Conservation (phyloP, 495 filamentous ascomycete genomes). For the Neurospora sp. region DNA sequence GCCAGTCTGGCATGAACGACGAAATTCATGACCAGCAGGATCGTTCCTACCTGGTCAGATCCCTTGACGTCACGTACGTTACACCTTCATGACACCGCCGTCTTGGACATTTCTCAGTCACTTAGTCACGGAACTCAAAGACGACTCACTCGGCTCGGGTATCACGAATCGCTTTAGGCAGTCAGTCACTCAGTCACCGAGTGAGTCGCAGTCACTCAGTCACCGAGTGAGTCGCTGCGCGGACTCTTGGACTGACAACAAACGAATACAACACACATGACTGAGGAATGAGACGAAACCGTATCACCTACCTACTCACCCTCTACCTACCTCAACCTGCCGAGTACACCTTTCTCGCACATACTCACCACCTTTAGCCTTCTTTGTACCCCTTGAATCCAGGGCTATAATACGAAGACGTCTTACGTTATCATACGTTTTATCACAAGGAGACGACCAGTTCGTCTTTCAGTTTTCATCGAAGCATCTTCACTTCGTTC, state of each 20-base stretch:
- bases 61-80: not conserved
- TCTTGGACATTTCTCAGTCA: not conserved
- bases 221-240: not conserved
- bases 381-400: not conserved
- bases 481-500: not conserved
- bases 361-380: not conserved
- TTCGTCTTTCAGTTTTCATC: not conserved
- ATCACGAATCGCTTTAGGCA: not conserved
- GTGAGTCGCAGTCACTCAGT: not conserved
- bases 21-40: not conserved
- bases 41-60: not conserved
- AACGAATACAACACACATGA: not conserved
- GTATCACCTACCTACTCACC: not conserved
- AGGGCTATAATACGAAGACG: not conserved
- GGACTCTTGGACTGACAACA: not conserved
- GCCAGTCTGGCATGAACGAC: not conserved
- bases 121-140: not conserved
- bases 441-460: not conserved
- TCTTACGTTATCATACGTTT: not conserved
- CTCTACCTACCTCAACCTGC: not conserved
- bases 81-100: not conserved
- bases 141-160: not conserved
- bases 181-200: not conserved
- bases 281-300: not conserved
- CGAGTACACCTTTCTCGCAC: not conserved